phyloP scores from a whole-genome alignment of 148 eudicot genomes.

The Rhododendron ferrugineum region DNA sequence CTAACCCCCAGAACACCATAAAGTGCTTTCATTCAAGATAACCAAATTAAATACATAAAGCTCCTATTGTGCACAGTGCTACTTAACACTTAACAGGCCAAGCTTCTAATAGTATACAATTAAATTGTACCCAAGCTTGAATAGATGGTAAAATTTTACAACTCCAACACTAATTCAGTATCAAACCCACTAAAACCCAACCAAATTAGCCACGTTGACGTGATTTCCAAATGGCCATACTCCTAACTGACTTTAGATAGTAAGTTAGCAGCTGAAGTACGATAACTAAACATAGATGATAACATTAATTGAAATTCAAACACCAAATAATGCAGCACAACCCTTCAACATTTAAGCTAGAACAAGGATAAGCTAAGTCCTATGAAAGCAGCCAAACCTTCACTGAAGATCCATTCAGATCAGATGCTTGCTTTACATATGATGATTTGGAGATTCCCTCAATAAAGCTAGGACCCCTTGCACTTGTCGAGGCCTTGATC shows the following conservation, averaged over 20 bases:
- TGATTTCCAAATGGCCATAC: background rate
- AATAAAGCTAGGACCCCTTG: constrained; percentile 67
- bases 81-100: background rate
- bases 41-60: background rate
- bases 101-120: background rate
- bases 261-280: background rate
- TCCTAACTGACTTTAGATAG: background rate
- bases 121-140: background rate
- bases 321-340: background rate
- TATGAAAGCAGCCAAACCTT: constrained; percentile 40
- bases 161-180: background rate
- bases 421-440: constrained; percentile 72
- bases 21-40: background rate
- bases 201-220: background rate
- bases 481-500: constrained; percentile 50
- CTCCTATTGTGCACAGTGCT: background rate
- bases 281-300: background rate
- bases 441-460: constrained; percentile 92
- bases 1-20: background rate
- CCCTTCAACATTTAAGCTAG: background rate
- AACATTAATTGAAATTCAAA: background rate
- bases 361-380: background rate
- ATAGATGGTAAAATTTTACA: background rate
- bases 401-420: constrained; percentile 68
- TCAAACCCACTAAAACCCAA: background rate